phyloP scores from a whole-genome alignment of 495 filamentous ascomycete genomes.

The Lasiosphaeris hirsuta region DNA sequence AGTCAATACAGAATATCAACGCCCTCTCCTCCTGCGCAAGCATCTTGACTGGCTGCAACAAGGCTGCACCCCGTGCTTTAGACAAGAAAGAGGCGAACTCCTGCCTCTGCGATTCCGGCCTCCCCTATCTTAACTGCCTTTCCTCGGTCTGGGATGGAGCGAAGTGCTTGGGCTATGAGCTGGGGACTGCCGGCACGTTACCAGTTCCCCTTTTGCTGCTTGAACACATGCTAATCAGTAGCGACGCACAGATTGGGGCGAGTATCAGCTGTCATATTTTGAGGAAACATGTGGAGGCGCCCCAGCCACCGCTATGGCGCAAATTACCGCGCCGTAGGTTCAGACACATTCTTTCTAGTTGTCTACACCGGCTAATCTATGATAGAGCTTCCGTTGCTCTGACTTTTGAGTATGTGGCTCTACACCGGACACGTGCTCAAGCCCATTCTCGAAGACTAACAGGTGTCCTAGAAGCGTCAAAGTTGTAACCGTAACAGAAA shows the following conservation, averaged over 20 bases:
- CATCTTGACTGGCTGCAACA: constrained; percentile 18
- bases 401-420: constrained; percentile 20
- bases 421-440: not conserved
- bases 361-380: not conserved
- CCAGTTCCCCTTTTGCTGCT: not conserved
- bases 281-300: constrained; percentile 11
- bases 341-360: not conserved
- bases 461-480: constrained; percentile 13
- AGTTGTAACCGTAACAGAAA: constrained; percentile 14
- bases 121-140: constrained; percentile 20
- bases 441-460: not conserved
- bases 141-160: constrained; percentile 12
- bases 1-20: not conserved
- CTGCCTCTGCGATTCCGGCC: constrained; percentile 23
- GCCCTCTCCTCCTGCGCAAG: constrained; percentile 2
- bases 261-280: constrained; percentile 13
- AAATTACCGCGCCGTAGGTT: constrained; percentile 15
- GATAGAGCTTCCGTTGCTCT: constrained; percentile 17
- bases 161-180: constrained; percentile 12
- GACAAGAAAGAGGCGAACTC: not conserved
- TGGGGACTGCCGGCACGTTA: not conserved
- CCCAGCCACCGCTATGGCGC: constrained; percentile 14
- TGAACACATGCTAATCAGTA: not conserved
- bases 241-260: constrained; percentile 9
- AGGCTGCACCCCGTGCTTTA: not conserved